Evolutionary conservation across 768 basidiomycete genomes (phyloP), one percentile per base, ranked within the genome.

Genomic region (Boletus tylopilopsis): DNA sequence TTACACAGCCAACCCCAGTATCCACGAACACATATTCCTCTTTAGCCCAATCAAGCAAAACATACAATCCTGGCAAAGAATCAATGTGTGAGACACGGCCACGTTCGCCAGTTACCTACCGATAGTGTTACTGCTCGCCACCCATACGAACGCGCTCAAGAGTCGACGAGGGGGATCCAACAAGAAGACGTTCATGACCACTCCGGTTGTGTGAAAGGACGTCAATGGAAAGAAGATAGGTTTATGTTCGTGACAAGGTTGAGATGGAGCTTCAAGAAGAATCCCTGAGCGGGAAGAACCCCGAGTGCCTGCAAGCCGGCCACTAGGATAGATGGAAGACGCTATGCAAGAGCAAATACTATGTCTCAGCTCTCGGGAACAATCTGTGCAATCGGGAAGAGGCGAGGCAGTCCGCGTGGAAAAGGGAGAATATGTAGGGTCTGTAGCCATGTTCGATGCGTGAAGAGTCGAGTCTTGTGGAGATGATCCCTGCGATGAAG

Each of bases 161-260:
- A 87, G 66, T 35, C 81, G 70, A 38, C 74, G 72, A 5, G 76
- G 72, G 0, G 85, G 84, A 57, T 87, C 85, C 24, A 88, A 74
- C 21, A 88, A 71, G 60, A 87, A 88, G 22, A 88, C 80, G 55
- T 87, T 87, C 84, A 87, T 86, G 12, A 87, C 85, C 12, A 82
- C 77, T 4, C 85, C 85, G 0, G 74, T 72, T 0, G 81, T 85
- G 54, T 76, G 76, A 58, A 87, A 87, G 11, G 76, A 72, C 16
- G 82, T 78, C n/a, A 85, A 74, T 42, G 73, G 75, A 10, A 75
- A 77, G 58, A 87, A 87, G 2, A 68, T 48, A 1, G 85, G 85
- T 19, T 69, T 58, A 9, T 47, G 37, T 40, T 62, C 61, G 7
- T 35, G 32, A 5, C 19, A 30, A 22, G 46, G 34, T 9, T 57